Conservation (phyloP, 176 grass and related monocot genomes). For the Tillandsia leiboldiana region DNA sequence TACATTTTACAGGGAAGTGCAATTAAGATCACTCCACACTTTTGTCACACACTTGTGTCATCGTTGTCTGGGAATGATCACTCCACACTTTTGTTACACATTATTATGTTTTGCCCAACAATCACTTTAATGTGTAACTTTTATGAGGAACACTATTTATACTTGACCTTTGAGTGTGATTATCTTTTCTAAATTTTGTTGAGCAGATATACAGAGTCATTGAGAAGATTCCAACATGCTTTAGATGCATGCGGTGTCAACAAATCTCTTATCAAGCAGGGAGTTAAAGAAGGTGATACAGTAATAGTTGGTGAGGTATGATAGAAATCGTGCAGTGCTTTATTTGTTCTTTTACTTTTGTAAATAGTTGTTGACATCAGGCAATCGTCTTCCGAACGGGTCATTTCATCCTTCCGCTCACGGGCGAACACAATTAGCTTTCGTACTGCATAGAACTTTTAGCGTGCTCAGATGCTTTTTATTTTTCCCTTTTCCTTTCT, state of each 20-base stretch:
- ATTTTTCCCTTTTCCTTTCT: constrained; percentile 5
- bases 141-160: not conserved
- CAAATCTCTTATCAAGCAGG: constrained; percentile 58
- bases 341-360: not conserved
- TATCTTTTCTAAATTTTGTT: constrained; percentile 1
- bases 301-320: constrained; percentile 75
- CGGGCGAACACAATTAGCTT: not conserved
- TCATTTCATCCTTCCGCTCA: not conserved
- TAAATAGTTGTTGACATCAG: not conserved
- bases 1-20: too few relatives aligned
- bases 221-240: constrained; percentile 77
- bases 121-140: not conserved
- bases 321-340: not conserved
- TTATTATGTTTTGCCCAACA: not conserved
- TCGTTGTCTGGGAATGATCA: too few relatives aligned
- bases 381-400: constrained; percentile 6
- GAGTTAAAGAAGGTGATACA: constrained; percentile 86
- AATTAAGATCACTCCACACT: too few relatives aligned
- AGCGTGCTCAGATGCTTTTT: not conserved
- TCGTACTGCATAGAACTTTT: too few relatives aligned
- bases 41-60: too few relatives aligned
- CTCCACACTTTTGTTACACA: not conserved
- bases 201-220: constrained; percentile 74
- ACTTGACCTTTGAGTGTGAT: not conserved
- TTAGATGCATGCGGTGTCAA: constrained; percentile 88